A percentile compares a stretch with the other conserved stretches of the same genome.
These are phyloP conservation scores for Talaromyces albobiverticillius DNA, from an alignment of 2,329 filamentous ascomycete genomes.

Conservation along the genomic window DNA sequence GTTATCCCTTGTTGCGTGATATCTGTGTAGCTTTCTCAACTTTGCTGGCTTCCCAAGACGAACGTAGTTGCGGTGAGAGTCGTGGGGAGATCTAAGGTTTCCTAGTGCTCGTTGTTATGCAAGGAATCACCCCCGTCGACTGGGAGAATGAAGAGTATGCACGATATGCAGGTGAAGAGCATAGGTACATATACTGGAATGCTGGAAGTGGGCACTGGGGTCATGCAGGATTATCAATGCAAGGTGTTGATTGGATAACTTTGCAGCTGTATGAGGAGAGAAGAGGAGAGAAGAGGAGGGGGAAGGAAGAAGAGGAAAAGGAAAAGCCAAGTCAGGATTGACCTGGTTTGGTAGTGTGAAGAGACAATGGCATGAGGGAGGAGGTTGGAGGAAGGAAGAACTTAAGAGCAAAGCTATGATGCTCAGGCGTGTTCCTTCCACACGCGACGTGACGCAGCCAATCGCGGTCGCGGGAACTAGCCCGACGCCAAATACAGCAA, in stretches of 20 bases:
- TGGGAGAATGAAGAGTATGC: conserved; percentile 32
- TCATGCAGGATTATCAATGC: conserved; percentile 5
- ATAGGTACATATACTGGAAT: conserved; percentile 28
- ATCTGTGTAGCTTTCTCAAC: not conserved
- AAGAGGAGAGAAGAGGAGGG: not conserved
- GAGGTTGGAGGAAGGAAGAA: conserved; percentile 19
- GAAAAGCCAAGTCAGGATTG: conserved; percentile 6
- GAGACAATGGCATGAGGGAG: conserved; percentile 18
- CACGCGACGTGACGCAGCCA: conserved; percentile 41
- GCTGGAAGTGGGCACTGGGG: conserved; percentile 9
- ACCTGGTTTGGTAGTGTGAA: conserved; percentile 13
- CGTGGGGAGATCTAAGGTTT: conserved; percentile 11
- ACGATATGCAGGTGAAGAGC: conserved; percentile 18
- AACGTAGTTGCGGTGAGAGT: conserved; percentile 14
- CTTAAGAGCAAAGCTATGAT: too few relatives aligned
- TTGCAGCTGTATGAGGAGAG: not conserved
- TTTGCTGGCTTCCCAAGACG: not conserved
- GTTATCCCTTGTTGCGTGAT: not conserved
- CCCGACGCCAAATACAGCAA: not conserved
- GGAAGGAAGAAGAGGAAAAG: conserved; percentile 2
- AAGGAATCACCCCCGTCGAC: conserved; percentile 25
- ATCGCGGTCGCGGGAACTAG: conserved; percentile 26
- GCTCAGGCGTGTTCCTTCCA: conserved; percentile 25
- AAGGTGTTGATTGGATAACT: conserved; percentile 13
- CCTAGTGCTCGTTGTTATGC: conserved; percentile 15